Evolutionary conservation across 139 green algal species (phyloP).

Genomic region (Gonium pectorale): DNA sequence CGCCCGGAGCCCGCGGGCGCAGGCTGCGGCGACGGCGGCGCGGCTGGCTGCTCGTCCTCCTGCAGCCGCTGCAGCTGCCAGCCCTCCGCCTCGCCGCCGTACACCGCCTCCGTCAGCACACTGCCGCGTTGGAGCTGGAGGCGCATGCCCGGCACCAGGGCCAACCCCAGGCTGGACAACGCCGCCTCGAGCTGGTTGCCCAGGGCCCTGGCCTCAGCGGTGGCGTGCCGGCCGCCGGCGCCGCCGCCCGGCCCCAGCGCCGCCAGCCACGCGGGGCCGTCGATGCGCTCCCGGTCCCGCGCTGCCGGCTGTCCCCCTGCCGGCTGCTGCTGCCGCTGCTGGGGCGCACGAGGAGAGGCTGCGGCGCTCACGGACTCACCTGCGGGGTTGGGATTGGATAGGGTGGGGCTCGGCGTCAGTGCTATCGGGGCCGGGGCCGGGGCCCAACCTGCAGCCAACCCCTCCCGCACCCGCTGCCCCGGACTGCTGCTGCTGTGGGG

Average conservation of each 20-base stretch:
- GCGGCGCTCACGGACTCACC: too few species aligned
- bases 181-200: background rate
- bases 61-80: background rate
- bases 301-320: too few species aligned
- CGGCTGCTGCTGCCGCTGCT: too few species aligned
- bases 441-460: too few species aligned
- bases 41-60: background rate
- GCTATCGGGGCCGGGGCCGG: too few species aligned
- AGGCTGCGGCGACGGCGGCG: background rate
- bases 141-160: background rate
- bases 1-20: background rate
- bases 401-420: too few species aligned
- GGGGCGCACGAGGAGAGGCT: too few species aligned
- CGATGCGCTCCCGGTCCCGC: too few species aligned
- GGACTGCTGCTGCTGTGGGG: too few species aligned
- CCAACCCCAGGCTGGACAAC: constrained; percentile 9
- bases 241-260: background rate
- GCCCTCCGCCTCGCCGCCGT: background rate
- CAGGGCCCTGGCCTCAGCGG: background rate
- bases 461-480: too few species aligned
- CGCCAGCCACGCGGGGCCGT: too few species aligned
- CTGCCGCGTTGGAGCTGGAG: background rate
- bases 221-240: background rate
- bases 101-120: background rate
- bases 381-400: too few species aligned